phyloP scores from a whole-genome alignment of 768 basidiomycete genomes.

The Boletus insuetus region DNA sequence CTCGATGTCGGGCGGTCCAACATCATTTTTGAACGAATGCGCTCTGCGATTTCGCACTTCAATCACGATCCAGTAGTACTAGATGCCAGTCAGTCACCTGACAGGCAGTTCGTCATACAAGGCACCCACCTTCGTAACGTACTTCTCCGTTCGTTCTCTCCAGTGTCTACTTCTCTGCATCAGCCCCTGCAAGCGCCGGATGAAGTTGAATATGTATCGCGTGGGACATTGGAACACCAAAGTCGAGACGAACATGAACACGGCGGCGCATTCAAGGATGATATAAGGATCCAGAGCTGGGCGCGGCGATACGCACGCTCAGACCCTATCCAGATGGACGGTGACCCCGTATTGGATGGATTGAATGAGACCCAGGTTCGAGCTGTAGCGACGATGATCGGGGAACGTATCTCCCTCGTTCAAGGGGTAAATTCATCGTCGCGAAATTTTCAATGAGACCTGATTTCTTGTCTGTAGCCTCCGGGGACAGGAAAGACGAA shows the following conservation, averaged over 20 bases:
- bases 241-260: conserved; percentile 23
- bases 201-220: conserved; percentile 37
- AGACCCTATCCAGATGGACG: conserved; percentile 65
- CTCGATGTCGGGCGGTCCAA: conserved; percentile 71
- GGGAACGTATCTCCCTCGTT: conserved; percentile 72
- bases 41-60: conserved; percentile 57
- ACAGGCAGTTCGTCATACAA: conserved; percentile 53
- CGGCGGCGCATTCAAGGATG: conserved; percentile 59
- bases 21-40: conserved; percentile 67
- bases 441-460: background rate
- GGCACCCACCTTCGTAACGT: conserved; percentile 76
- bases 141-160: conserved; percentile 57
- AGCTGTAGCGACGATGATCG: conserved; percentile 86
- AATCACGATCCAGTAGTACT: conserved; percentile 49
- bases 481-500: conserved; percentile 93
- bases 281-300: conserved; percentile 83
- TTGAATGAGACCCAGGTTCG: conserved; percentile 76
- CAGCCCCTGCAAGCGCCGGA: conserved; percentile 39
- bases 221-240: conserved; percentile 38
- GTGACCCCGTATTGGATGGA: conserved; percentile 65
- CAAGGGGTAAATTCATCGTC: conserved; percentile 66
- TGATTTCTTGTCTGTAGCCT: conserved; percentile 46
- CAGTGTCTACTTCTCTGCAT: conserved; percentile 21
- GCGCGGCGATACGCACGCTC: conserved; percentile 58
- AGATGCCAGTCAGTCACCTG: conserved; percentile 32